phyloP scores from a whole-genome alignment of 805 yeast species.

The Yarrowia sp. region DNA sequence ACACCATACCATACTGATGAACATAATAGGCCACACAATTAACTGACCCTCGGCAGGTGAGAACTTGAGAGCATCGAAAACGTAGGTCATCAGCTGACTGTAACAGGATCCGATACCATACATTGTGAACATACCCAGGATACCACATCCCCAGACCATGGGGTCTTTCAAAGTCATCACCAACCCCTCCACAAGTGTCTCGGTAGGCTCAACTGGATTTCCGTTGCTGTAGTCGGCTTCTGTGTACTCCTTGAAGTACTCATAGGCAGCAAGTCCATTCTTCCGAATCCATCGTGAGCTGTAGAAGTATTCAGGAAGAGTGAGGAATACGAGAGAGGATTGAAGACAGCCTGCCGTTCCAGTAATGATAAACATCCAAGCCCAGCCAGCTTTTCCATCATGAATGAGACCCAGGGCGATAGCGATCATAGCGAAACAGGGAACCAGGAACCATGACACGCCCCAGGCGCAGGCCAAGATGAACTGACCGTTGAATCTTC shows the following conservation, averaged over 20 bases:
- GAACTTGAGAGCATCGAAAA: not conserved
- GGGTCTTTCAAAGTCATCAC: slow-evolving; percentile 8
- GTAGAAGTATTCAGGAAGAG: slow-evolving; percentile 7
- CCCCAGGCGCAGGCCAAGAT: slow-evolving; percentile 19
- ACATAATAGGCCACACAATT: slow-evolving; percentile 5
- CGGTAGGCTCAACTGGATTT: slow-evolving; percentile 11
- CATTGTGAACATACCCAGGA: slow-evolving; percentile 11
- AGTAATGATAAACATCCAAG: slow-evolving; percentile 17
- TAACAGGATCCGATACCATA: not conserved
- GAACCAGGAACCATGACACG: slow-evolving; percentile 13
- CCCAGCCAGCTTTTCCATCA: slow-evolving; percentile 22
- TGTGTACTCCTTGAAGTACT: slow-evolving; percentile 8
- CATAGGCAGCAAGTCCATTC: not conserved
- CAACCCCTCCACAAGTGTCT: not conserved
- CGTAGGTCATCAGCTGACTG: not conserved
- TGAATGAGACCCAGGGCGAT: slow-evolving; percentile 15
- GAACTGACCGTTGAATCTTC: slow-evolving; percentile 11
- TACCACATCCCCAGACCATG: not conserved
- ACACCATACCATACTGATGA: slow-evolving; percentile 8
- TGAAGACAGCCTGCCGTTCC: slow-evolving; percentile 12
- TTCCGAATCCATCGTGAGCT: not conserved
- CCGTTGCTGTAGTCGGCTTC: slow-evolving; percentile 2
- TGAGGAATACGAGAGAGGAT: not conserved
- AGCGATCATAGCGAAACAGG: slow-evolving; percentile 18
- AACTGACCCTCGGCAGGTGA: slow-evolving; percentile 15